Evolutionary conservation across 495 filamentous ascomycete genomes (phyloP).

Genomic region (Xylaria longipes): DNA sequence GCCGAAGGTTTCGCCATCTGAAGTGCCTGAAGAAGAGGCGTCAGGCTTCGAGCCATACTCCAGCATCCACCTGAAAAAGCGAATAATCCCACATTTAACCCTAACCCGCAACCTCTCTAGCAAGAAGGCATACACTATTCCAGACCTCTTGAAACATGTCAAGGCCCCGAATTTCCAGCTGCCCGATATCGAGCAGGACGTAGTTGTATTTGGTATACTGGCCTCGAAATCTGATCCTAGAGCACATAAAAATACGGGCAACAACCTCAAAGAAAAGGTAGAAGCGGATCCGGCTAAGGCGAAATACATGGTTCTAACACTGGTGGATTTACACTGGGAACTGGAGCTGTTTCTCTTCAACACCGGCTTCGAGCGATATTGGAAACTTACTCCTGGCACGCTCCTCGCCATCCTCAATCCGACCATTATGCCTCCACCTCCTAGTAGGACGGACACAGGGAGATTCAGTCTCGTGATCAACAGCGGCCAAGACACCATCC

Average conservation of each 20-base stretch:
- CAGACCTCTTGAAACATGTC: conserved; percentile 80
- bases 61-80: conserved; percentile 79
- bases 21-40: conserved; percentile 46
- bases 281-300: conserved; percentile 57
- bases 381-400: conserved; percentile 85
- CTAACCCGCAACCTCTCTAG: conserved; percentile 75
- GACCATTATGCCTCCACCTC: conserved; percentile 82
- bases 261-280: conserved; percentile 37
- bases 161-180: conserved; percentile 85
- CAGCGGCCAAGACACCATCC: conserved; percentile 82
- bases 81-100: conserved; percentile 81
- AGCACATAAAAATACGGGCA: conserved; percentile 65
- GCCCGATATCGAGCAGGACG: conserved; percentile 84
- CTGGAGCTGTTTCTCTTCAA: conserved; percentile 92
- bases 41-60: conserved; percentile 84
- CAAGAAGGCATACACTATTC: conserved; percentile 79
- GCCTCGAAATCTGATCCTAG: conserved; percentile 84
- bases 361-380: conserved; percentile 86
- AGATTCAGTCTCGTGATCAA: conserved; percentile 83
- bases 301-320: conserved; percentile 89
- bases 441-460: conserved; percentile 73
- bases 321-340: conserved; percentile 90
- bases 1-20: conserved; percentile 32
- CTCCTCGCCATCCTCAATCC: conserved; percentile 95
- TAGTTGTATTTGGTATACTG: conserved; percentile 85